A percentile compares a stretch with the other conserved stretches of the same genome.
phyloP scores from a whole-genome alignment of 345 rosid genomes.

The Hevea brasiliensis region DNA sequence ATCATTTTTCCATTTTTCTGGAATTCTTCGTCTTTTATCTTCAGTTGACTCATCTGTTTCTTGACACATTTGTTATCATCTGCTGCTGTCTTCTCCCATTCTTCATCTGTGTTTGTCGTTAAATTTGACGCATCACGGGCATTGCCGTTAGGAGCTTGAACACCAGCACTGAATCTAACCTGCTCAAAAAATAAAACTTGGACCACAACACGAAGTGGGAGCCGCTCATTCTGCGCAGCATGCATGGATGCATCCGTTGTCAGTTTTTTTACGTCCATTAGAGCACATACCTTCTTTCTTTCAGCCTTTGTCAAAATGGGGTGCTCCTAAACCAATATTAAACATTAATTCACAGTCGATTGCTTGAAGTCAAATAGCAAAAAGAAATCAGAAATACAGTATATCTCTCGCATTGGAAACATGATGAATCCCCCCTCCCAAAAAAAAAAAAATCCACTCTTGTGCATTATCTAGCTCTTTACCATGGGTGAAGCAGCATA shows the following conservation, averaged over 20 bases:
- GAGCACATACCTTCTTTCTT: slow-evolving; percentile 65
- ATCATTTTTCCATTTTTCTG: slow-evolving; percentile 34
- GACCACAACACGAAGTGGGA: slow-evolving; percentile 82
- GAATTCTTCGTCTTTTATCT: slow-evolving; percentile 30
- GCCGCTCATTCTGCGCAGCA: slow-evolving; percentile 83
- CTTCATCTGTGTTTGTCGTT: slow-evolving; percentile 46
- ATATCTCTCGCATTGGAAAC: not conserved
- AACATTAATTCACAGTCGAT: too few relatives aligned
- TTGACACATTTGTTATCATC: slow-evolving; percentile 37
- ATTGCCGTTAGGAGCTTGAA: slow-evolving; percentile 37
- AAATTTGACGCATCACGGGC: slow-evolving; percentile 35
- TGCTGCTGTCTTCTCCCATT: slow-evolving; percentile 38
- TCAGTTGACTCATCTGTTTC: slow-evolving; percentile 44
- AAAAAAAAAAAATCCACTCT: too few relatives aligned
- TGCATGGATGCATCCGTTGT: slow-evolving; percentile 71
- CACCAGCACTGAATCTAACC: slow-evolving; percentile 54
- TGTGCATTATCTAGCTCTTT: not conserved
- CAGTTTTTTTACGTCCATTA: slow-evolving; percentile 82
- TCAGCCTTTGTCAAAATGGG: slow-evolving; percentile 62
- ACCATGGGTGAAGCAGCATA: not conserved
- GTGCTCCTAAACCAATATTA: slow-evolving; percentile 61
- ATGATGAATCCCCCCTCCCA: not conserved
- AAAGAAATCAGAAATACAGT: too few relatives aligned
- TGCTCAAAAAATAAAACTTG: slow-evolving; percentile 93
- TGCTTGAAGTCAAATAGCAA: too few relatives aligned